phyloP scores from a whole-genome alignment of 768 basidiomycete genomes.

The Gloeophyllum trabeum region DNA sequence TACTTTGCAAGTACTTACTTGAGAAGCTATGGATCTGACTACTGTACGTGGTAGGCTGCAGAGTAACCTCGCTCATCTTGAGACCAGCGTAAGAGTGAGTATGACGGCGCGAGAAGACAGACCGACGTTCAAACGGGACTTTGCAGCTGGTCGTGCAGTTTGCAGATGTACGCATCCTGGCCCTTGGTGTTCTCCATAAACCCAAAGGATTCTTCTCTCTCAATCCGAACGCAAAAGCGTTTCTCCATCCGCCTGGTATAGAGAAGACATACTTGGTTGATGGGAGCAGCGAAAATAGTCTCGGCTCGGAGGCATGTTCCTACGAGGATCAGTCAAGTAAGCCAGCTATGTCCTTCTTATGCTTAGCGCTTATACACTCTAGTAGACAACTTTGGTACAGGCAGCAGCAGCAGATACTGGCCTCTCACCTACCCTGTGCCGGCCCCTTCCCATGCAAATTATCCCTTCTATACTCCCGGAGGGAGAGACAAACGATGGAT shows the following conservation, averaged over 20 bases:
- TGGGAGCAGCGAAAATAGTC: slow-evolving; percentile 1
- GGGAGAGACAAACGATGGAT: slow-evolving; percentile 60
- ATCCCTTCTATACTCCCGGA: slow-evolving; percentile 66
- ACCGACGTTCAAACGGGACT: not conserved
- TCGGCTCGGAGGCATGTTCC: no score
- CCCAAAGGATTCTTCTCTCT: slow-evolving; percentile 44
- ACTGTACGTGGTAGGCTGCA: slow-evolving; percentile 36
- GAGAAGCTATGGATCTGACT: not conserved
- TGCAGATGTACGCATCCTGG: slow-evolving; percentile 61
- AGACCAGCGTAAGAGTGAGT: slow-evolving; percentile 55
- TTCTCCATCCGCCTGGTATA: slow-evolving; percentile 64
- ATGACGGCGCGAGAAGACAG: not conserved
- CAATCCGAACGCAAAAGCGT: slow-evolving; percentile 56
- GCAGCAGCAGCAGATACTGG: slow-evolving; percentile 13
- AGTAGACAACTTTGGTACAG: not conserved
- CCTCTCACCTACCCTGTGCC: slow-evolving; percentile 49
- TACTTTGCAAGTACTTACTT: slow-evolving; percentile 18
- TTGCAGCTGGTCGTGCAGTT: slow-evolving; percentile 57
- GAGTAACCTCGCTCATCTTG: slow-evolving; percentile 54
- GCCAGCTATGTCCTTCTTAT: no score
- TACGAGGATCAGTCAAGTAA: no score
- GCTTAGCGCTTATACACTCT: no score
- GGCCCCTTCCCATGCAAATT: slow-evolving; percentile 39
- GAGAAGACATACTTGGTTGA: slow-evolving; percentile 13
- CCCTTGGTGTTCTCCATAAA: slow-evolving; percentile 51